phyloP scores from a whole-genome alignment of 257 asterid species.

The Handroanthus guayacan region DNA sequence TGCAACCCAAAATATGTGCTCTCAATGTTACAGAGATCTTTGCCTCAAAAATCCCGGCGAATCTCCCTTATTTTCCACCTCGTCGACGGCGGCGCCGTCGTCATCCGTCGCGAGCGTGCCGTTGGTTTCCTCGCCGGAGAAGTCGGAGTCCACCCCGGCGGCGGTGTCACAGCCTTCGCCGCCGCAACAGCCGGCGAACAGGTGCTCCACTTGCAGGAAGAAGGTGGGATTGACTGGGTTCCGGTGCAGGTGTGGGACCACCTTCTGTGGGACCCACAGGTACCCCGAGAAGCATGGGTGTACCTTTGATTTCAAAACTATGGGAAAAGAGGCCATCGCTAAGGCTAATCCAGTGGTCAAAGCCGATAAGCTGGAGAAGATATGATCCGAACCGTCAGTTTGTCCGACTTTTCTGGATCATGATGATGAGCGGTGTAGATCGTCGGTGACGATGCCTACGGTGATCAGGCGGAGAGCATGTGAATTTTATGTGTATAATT shows the following conservation, averaged over 20 bases:
- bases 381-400: constrained; percentile 54
- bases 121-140: constrained; percentile 28
- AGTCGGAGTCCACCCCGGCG: constrained; percentile 30
- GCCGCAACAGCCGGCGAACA: constrained; percentile 47
- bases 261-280: constrained; percentile 87
- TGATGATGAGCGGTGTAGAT: constrained; percentile 43
- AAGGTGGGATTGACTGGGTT: constrained; percentile 88
- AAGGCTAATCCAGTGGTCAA: constrained; percentile 82
- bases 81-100: constrained; percentile 28
- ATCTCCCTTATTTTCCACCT: constrained; percentile 36
- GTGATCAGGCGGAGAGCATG: constrained; percentile 32
- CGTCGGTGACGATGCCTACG: constrained; percentile 16
- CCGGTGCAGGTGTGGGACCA: constrained; percentile 81
- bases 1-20: constrained; percentile 76
- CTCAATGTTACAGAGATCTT: constrained; percentile 73
- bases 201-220: constrained; percentile 77
- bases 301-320: constrained; percentile 72
- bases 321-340: constrained; percentile 88
- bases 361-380: constrained; percentile 68
- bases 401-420: constrained; percentile 12
- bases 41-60: constrained; percentile 45
- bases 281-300: constrained; percentile 92
- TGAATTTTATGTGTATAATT: constrained; percentile 49
- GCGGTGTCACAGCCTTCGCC: constrained; percentile 44
- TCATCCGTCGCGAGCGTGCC: not conserved